Conservation (phyloP, 352 stramenopile species). For the Pythium diclinum region DNA sequence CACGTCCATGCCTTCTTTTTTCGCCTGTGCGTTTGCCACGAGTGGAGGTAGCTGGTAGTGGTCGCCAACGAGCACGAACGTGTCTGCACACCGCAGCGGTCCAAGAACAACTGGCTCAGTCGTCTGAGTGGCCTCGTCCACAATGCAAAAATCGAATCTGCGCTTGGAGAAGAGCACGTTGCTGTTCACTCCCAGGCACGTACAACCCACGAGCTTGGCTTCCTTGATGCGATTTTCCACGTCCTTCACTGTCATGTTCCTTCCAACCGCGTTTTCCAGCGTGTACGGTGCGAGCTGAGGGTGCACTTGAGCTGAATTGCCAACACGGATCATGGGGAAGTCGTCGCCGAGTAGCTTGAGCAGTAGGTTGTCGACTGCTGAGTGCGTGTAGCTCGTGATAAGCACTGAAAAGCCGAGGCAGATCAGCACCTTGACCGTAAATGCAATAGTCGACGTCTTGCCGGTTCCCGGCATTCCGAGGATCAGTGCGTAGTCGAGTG, state of each 20-base stretch:
- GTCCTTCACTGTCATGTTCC: slow-evolving; percentile 31
- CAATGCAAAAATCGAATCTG: slow-evolving; percentile 97
- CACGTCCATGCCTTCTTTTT: slow-evolving; percentile 79
- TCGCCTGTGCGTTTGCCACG: slow-evolving; percentile 87
- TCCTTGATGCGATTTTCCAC: slow-evolving; percentile 52
- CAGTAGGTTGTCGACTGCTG: slow-evolving; percentile 97
- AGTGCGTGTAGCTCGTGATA: slow-evolving; percentile 97
- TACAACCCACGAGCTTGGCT: slow-evolving; percentile 66
- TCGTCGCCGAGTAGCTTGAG: slow-evolving; percentile 86
- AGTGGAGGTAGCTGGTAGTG: slow-evolving; percentile 98
- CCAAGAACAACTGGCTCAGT: slow-evolving; percentile 93
- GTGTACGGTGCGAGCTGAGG: slow-evolving; percentile 58
- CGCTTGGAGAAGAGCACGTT: slow-evolving; percentile 79
- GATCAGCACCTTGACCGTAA: slow-evolving; percentile 90
- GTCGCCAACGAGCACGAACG: slow-evolving; percentile 97
- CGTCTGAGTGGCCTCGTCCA: slow-evolving; percentile 99
- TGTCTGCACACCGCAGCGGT: slow-evolving; percentile 90
- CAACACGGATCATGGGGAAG: slow-evolving; percentile 74
- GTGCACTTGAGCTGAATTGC: slow-evolving; percentile 67
- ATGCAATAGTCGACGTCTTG: slow-evolving; percentile 96
- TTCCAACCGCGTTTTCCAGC: slow-evolving; percentile 35
- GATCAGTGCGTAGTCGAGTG: slow-evolving; percentile 94
- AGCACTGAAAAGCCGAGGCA: slow-evolving; percentile 92
- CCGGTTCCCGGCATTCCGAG: slow-evolving; percentile 95
- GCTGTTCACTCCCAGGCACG: slow-evolving; percentile 71